Evolutionary conservation across 2,329 filamentous ascomycete genomes (phyloP).

Genomic region (Fusarium sterilihyphosum): DNA sequence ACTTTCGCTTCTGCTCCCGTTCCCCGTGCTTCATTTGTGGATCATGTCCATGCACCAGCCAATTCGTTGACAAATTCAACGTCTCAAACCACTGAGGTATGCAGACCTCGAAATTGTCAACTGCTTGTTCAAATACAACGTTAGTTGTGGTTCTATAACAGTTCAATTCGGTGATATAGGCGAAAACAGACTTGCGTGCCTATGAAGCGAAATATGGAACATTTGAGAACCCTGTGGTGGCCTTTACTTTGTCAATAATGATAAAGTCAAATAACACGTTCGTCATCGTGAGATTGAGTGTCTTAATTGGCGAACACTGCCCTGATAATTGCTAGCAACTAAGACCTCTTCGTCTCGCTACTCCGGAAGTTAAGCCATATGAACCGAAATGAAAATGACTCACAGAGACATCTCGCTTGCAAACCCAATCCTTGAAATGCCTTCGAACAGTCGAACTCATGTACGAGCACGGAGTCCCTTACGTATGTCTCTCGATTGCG

Average conservation of each 20-base stretch:
- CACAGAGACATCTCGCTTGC: not conserved
- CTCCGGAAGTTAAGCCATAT: not conserved
- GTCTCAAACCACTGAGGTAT: not conserved
- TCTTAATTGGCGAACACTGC: not conserved
- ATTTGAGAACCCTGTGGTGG: not conserved
- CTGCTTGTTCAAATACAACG: not conserved
- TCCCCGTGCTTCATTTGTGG: conserved; percentile 3
- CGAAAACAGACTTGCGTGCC: not conserved
- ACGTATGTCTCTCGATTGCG: not conserved
- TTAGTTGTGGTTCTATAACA: no score
- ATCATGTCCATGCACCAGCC: conserved; percentile 5
- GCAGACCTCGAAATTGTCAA: not conserved
- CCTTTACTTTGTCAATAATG: not conserved
- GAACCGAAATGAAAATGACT: not conserved
- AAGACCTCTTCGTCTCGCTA: not conserved
- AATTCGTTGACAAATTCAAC: not conserved
- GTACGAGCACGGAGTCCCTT: not conserved
- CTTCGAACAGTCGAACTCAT: not conserved
- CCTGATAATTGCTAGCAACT: not conserved
- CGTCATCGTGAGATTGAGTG: not conserved
- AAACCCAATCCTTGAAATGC: not conserved
- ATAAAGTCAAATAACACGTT: not conserved
- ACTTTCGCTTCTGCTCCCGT: conserved; percentile 1
- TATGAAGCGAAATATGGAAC: conserved; percentile 4
- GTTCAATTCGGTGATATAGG: not conserved